A percentile compares a stretch with the other conserved stretches of the same genome.
These are phyloP conservation scores for Ascomycota sp. DNA, from an alignment of 2,329 filamentous ascomycete genomes.

Conservation along the genomic window DNA sequence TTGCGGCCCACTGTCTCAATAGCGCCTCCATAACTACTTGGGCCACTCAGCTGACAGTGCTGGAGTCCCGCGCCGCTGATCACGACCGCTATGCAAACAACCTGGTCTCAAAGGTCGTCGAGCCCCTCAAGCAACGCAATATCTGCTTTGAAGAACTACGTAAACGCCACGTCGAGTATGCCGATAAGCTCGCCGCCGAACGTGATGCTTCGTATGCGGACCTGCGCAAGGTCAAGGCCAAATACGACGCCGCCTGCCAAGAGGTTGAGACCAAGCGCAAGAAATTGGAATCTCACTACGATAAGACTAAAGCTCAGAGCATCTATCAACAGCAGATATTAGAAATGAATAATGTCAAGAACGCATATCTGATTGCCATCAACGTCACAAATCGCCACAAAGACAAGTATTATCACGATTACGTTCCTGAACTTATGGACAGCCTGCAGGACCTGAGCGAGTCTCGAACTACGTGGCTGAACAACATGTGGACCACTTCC, in stretches of 20 bases:
- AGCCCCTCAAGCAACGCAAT: slow-evolving; percentile 60
- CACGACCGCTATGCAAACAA: slow-evolving; percentile 72
- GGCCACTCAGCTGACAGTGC: slow-evolving; percentile 78
- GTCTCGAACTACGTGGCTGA: slow-evolving; percentile 66
- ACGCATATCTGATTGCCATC: slow-evolving; percentile 90
- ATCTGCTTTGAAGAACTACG: slow-evolving; percentile 74
- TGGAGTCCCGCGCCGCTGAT: slow-evolving; percentile 73
- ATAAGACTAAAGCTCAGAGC: slow-evolving; percentile 79
- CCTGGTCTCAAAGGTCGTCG: slow-evolving; percentile 61
- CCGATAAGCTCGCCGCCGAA: slow-evolving; percentile 74
- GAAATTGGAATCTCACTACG: slow-evolving; percentile 85
- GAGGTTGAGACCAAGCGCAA: slow-evolving; percentile 89
- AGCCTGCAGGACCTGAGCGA: slow-evolving; percentile 87
- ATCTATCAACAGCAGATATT: slow-evolving; percentile 80
- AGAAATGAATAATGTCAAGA: slow-evolving; percentile 97
- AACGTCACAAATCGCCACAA: slow-evolving; percentile 97
- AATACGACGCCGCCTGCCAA: slow-evolving; percentile 83
- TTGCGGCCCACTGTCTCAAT: too few relatives aligned
- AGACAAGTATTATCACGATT: slow-evolving; percentile 92
- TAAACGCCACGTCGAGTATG: slow-evolving; percentile 78
- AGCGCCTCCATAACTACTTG: slow-evolving; percentile 92
- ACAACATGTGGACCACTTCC: slow-evolving; percentile 67
- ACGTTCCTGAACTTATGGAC: slow-evolving; percentile 82
- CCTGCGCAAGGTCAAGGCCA: slow-evolving; percentile 73
- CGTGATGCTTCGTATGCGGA: slow-evolving; percentile 68